Percentiles rank a stretch among this genome's conserved stretches.
These are phyloP conservation scores for Moniliophthora roreri DNA, from an alignment of 1,284 basidiomycete species.

Conservation along the genomic window DNA sequence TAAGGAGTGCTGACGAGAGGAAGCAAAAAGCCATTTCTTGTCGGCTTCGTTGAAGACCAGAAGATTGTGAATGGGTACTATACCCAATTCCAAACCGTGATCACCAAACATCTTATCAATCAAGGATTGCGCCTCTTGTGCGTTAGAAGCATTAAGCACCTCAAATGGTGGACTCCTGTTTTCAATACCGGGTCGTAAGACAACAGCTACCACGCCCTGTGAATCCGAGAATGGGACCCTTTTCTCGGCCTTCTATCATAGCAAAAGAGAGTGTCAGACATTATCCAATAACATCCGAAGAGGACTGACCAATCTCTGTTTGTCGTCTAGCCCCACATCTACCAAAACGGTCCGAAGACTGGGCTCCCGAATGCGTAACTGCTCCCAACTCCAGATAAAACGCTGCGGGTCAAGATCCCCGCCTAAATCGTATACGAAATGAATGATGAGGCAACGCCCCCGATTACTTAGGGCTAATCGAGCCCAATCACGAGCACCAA, in stretches of 20 bases:
- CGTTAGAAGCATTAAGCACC: neutral
- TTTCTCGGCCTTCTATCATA: neutral
- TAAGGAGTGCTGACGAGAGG: slow-evolving; percentile 7
- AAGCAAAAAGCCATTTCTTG: slow-evolving; percentile 3
- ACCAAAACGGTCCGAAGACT: slow-evolving; percentile 7
- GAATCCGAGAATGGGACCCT: neutral
- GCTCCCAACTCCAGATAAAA: slow-evolving; percentile 6
- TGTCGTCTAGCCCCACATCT: neutral
- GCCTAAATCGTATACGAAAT: slow-evolving; percentile 3
- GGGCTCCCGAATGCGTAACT: slow-evolving; percentile 5
- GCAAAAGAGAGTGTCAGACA: neutral
- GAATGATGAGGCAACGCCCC: slow-evolving; percentile 1
- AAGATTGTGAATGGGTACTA: slow-evolving; percentile 1
- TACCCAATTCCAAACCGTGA: slow-evolving; percentile 2
- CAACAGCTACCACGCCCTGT: neutral
- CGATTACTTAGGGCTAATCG: slow-evolving; percentile 1
- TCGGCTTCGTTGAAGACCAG: neutral
- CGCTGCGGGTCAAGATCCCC: slow-evolving; percentile 5
- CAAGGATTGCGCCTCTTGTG: neutral
- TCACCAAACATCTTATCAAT: slow-evolving; percentile 3
- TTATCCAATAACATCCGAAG: neutral
- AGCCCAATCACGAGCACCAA: slow-evolving; percentile 1
- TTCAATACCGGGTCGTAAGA: neutral
- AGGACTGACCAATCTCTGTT: neutral
- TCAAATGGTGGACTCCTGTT: slow-evolving; percentile 1